Percentiles rank a stretch among this genome's conserved stretches.
Conservation (phyloP, 768 basidiomycete species). For the Russula vinacea region DNA sequence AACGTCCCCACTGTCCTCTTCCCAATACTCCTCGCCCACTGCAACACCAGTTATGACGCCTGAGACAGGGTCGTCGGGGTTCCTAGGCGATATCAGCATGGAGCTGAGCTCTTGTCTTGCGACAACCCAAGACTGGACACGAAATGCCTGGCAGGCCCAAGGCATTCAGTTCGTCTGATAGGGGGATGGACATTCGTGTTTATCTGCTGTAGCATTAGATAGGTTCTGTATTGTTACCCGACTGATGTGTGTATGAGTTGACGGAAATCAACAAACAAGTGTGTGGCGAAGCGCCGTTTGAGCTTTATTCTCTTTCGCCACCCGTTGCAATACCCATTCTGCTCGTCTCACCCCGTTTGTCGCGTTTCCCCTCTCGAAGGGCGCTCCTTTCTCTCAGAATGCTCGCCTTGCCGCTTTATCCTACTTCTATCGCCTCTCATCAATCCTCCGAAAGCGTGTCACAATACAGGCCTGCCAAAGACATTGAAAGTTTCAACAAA, state of each 20-base stretch:
- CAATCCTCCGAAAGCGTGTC: slow-evolving; percentile 52
- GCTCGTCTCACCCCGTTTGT: neutral
- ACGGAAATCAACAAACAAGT: slow-evolving; percentile 14
- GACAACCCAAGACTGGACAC: slow-evolving; percentile 9
- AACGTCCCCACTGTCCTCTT: slow-evolving; percentile 9
- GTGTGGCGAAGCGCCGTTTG: neutral
- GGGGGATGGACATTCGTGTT: neutral
- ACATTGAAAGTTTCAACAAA: slow-evolving; percentile 71
- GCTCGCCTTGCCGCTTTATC: slow-evolving; percentile 65
- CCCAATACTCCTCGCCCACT: slow-evolving; percentile 16
- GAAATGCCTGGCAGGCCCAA: slow-evolving; percentile 11
- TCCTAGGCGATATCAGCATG: neutral
- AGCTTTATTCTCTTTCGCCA: neutral
- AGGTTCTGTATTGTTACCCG: slow-evolving; percentile 9
- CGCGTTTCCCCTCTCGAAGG: neutral
- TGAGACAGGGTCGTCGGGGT: neutral
- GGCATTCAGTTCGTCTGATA: slow-evolving; percentile 4
- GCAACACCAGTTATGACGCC: slow-evolving; percentile 5
- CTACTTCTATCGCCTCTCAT: slow-evolving; percentile 49
- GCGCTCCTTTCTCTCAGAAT: slow-evolving; percentile 40
- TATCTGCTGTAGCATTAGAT: slow-evolving; percentile 11
- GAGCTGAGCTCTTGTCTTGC: neutral
- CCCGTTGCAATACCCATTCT: neutral
- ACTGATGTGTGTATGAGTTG: slow-evolving; percentile 12
- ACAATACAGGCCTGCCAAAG: slow-evolving; percentile 64